Base-by-base conservation (phyloP, 352 stramenopile genomes). In the Globisporangium ultimum region DNA sequence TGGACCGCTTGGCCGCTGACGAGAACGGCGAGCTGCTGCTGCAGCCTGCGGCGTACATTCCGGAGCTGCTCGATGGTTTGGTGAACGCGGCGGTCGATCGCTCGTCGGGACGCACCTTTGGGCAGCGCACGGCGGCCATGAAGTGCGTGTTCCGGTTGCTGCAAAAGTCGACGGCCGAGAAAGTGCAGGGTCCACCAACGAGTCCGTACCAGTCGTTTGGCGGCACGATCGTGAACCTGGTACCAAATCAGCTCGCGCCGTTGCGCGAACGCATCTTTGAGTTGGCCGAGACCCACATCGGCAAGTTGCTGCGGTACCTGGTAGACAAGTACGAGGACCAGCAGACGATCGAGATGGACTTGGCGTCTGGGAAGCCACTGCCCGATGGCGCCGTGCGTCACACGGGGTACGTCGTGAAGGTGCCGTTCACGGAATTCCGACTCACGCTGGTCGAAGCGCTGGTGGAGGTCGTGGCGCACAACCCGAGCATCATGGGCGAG, bases 381-480 rank as follows among this genome's bases (percentile, higher is more conserved):
- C 78, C 83, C 0, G 72, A 80, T 1, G 66, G 73, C 45, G 75
- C 80, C 2, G 80, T 94, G 51, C 84, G 84, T 36, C 88, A 97
- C 67, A 95, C 89, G 48, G 84, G 78, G 7, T 96, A 96, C 55
- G 73, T 93, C 34, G 88, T 96, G 24, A 89, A 91, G 58, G 80
- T 89, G 28, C 89, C 89, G 24, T 97, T 97, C 68, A 96, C 89
- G 14, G 84, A 95, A 62, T 84, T 96, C 61, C 88, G 89, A 8
- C 76, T 96, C 0, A 87, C 80, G 56, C 68, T 97, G 22, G 79
- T 97, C 15, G 83, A 93, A 40, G 61, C 90, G 34, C 64, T 97
- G n/a, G 84, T 96, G 32, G 87, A 94, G 64, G 74, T 95, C 24
- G 75, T 95, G 34, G 72, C 89, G 43, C 76, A 92, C 55, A 93